Conservation (phyloP, 345 rosid genomes). For the Gossypium ekmanianum region DNA sequence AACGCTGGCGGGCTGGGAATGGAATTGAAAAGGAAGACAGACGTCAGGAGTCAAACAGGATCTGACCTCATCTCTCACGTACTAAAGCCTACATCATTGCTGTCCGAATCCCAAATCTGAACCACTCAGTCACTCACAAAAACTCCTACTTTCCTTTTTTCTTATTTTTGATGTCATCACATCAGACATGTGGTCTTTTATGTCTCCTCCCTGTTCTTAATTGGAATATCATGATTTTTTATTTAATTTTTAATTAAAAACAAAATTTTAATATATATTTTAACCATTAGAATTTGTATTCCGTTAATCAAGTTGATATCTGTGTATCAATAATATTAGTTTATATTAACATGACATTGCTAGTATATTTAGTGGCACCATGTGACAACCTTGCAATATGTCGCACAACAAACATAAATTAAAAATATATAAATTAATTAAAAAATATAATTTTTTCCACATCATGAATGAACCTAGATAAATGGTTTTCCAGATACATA, state of each 20-base stretch:
- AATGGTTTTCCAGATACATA: fast-evolving
- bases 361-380: no score
- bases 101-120: background rate
- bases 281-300: no score
- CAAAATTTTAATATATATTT: no score
- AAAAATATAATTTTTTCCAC: no score
- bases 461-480: no score
- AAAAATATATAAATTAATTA: no score
- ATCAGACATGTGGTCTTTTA: background rate
- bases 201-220: background rate
- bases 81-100: background rate
- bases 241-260: no score
- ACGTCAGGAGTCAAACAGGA: background rate
- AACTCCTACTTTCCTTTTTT: no score
- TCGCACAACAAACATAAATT: no score
- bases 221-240: background rate
- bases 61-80: background rate
- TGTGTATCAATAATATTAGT: no score
- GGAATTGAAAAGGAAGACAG: background rate
- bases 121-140: background rate
- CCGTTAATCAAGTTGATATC: fast-evolving
- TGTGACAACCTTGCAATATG: no score
- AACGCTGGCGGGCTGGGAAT: background rate
- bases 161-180: background rate
- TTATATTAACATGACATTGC: no score